These are phyloP conservation scores for Kregervanrija pseudodelftensis DNA, from an alignment of 805 yeast genomes.

Conservation along the genomic window DNA sequence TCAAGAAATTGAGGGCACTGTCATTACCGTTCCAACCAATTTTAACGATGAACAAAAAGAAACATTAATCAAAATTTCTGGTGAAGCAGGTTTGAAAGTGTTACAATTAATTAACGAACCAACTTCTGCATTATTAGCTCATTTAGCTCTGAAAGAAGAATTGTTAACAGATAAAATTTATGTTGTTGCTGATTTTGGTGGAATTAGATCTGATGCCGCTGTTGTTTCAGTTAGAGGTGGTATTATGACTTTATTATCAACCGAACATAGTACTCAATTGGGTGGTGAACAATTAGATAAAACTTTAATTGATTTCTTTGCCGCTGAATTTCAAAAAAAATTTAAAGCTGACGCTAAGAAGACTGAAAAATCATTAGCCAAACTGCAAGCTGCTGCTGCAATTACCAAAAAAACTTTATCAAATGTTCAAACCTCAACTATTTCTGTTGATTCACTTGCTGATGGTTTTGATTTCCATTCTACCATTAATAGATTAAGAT, in stretches of 20 bases:
- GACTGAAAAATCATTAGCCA: constrained; percentile 81
- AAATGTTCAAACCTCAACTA: constrained; percentile 79
- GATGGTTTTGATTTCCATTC: constrained; percentile 93
- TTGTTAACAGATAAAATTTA: constrained; percentile 61
- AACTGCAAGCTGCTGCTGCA: constrained; percentile 76
- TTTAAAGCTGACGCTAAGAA: constrained; percentile 70
- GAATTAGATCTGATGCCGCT: constrained; percentile 92
- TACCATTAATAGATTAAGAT: constrained; percentile 88
- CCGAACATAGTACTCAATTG: constrained; percentile 70
- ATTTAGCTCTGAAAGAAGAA: constrained; percentile 46
- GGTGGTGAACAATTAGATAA: constrained; percentile 88
- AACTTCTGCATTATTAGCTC: constrained; percentile 83
- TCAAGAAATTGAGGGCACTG: constrained; percentile 69
- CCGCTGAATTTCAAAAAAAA: constrained; percentile 92
- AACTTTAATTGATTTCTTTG: constrained; percentile 73
- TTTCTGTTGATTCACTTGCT: constrained; percentile 90
- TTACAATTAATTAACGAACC: constrained; percentile 90
- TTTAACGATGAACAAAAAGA: constrained; percentile 68
- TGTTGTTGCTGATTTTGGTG: constrained; percentile 96
- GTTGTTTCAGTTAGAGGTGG: constrained; percentile 93
- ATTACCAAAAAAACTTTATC: constrained; percentile 86
- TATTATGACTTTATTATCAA: constrained; percentile 78
- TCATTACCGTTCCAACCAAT: constrained; percentile 85
- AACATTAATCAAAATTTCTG: constrained; percentile 54
- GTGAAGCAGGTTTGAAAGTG: constrained; percentile 68